Conservation (phyloP, 192 early-diverging fungal species). For the Backusella liffmaniae region DNA sequence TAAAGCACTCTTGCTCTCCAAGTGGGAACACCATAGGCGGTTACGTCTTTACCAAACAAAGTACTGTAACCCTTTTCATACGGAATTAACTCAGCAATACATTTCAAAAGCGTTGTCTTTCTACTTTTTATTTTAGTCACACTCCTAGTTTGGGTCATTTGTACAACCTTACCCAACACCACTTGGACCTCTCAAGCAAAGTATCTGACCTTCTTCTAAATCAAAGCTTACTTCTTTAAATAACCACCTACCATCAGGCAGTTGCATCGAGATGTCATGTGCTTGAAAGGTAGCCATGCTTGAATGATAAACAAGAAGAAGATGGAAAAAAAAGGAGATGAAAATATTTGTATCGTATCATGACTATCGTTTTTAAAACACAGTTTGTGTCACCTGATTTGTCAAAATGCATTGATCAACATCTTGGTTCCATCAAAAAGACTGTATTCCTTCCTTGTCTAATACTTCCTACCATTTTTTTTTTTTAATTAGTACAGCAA, state of each 20-base stretch:
- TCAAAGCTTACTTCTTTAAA: constrained; percentile 58
- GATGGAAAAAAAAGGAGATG: not conserved
- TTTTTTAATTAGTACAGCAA: not conserved
- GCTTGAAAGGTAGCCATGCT: constrained; percentile 12
- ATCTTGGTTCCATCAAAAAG: not conserved
- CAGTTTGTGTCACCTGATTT: not conserved
- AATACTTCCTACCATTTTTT: no score
- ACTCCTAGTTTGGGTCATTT: not conserved
- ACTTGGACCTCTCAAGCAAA: constrained; percentile 68
- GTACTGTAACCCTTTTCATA: constrained; percentile 59
- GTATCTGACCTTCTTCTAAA: constrained; percentile 50
- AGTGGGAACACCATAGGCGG: constrained; percentile 58
- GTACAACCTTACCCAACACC: constrained; percentile 57
- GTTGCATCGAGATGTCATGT: constrained; percentile 17
- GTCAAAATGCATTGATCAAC: not conserved
- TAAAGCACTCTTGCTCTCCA: constrained; percentile 84
- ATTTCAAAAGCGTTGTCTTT: constrained; percentile 85
- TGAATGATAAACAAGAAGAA: not conserved
- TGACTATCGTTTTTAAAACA: not conserved
- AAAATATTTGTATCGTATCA: not conserved
- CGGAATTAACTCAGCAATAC: constrained; percentile 69
- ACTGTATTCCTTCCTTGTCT: no score
- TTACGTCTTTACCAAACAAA: constrained; percentile 52
- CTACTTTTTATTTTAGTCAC: constrained; percentile 31
- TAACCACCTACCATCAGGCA: constrained; percentile 45